Evolutionary conservation across 176 grass and related monocot species (phyloP), one percentile per base, ranked within the genome.

Genomic region (Aegilops umbellulata): DNA sequence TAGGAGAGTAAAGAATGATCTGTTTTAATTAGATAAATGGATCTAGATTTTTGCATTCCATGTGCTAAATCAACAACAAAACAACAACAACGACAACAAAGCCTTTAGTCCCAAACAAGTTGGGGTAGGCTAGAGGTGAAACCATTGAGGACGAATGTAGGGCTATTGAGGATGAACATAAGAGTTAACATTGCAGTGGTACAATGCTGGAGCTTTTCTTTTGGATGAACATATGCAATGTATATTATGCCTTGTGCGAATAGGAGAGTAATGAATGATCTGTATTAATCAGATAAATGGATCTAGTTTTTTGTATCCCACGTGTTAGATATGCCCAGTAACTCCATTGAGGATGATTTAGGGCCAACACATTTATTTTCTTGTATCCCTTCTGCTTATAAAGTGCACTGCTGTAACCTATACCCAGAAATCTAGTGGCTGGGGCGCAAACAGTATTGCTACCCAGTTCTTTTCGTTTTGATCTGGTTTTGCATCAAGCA

Each of bases 321-420:
- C 1, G 1, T 49, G 39, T 34, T 84, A 70, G 11, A 55, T 70
- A 70, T 58, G 31, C 46, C 35, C 14, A 57, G 8, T 14, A 84
- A 66, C 27, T 65, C 20, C 72, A 65, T 53, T 84, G 39, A 84
- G 34, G 64, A 65, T 20, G 58, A 65, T 76, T 19, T 76, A 32
- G 46, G 46, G 44, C 12, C 24, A 82, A 75, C 58, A 49, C 47
- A 46, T 47, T 84, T 49, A 25, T 76, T 49, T 11, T 49, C 17
- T 75, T 7, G 6, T 23, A 63, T 44, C 16, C 25, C 57, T 84
- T 47, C 25, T 46, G 7, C 11, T 29, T 63, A 63, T 53, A 62
- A 61, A 29, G 44, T 25, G 13, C 12, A 65, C 15, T 38, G 60
- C 53, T 68, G 9, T 84, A 64, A 75, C 38, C 15, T 83, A 32